Base-by-base conservation (phyloP, 352 stramenopile species). In the Phytopythium oedochilum region DNA sequence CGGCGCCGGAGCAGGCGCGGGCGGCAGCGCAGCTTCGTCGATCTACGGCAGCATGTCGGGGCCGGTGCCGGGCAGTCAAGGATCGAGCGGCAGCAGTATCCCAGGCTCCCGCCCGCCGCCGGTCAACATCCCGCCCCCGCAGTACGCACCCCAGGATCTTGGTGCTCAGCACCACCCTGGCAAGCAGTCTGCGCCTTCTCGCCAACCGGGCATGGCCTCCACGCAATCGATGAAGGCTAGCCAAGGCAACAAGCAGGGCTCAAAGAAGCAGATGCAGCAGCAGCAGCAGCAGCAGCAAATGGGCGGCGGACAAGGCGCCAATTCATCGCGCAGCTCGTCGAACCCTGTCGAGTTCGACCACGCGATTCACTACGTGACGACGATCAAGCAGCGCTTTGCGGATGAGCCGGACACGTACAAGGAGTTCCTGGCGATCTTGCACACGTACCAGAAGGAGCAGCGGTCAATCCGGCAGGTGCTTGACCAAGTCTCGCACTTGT, bases 401-500 rank as follows among this genome's bases (percentile, higher is more conserved):
- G 86, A 97, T 60, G 93, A 99, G 59, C 96, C 96, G 0, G 94
- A 99, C 66, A 99, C 96, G 15, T 99, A 99, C 78, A 98, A 98
- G 64, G 77, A 98, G 56, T 99, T 99, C 71, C 72, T 99, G 23
- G 96, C 99, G 56, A 99, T 99, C 64, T 66, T 99, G 49, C 97
- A 99, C 76, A 99, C 96, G 18, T 99, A 99, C 71, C 97, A 99
- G 75, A 99, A 99, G 64, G 96, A 99, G 72, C 96, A 99, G 68
- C 86, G 96, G 14, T 97, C 91, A 10, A 99, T 99, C 57, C 98
- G 98, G 52, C 93, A 99, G 48, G 82, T 95, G 32, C 61, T 99
- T 15, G 96, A 99, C 69, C 96, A 99, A 83, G 97, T 99, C 0
- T 99, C 97, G 6, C 77, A 97, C 23, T 76, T 99, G 22, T 99